phyloP scores from a whole-genome alignment of 768 basidiomycete species.

The Phylloporus arenicola region DNA sequence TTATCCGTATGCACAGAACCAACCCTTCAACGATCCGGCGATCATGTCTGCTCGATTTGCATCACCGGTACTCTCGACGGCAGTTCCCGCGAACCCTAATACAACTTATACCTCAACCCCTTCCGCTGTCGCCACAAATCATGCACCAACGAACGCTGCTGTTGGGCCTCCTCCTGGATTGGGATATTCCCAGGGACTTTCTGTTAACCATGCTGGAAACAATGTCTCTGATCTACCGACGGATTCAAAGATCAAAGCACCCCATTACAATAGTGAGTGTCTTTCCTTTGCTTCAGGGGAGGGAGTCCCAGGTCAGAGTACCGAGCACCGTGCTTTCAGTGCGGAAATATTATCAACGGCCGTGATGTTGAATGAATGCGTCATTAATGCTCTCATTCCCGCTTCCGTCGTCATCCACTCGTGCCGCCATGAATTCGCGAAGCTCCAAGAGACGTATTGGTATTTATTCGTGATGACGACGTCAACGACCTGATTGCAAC shows the following conservation, averaged over 20 bases:
- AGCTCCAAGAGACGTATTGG: conserved; percentile 21
- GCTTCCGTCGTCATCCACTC: conserved; percentile 14
- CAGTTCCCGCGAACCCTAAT: conserved; percentile 7
- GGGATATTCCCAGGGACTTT: conserved; percentile 34
- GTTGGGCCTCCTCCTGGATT: conserved; percentile 71
- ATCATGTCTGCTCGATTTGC: conserved; percentile 74
- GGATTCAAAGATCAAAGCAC: conserved; percentile 24
- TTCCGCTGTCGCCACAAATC: conserved; percentile 12
- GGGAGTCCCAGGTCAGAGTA: conserved; percentile 76
- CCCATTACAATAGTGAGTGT: conserved; percentile 58
- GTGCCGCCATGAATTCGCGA: conserved; percentile 25
- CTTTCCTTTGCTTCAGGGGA: conserved; percentile 57
- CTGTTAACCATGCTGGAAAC: conserved; percentile 19
- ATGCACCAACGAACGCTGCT: conserved; percentile 20
- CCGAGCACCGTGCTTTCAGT: conserved; percentile 89
- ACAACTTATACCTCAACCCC: conserved; percentile 8
- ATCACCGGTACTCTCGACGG: conserved; percentile 31
- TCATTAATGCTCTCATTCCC: conserved; percentile 16
- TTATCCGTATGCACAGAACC: conserved; percentile 33
- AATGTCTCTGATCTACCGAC: conserved; percentile 15
- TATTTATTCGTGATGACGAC: conserved; percentile 21
- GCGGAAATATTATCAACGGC: conserved; percentile 73
- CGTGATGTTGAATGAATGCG: conserved; percentile 46
- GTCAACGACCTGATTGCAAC: conserved; percentile 9
- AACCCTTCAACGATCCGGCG: conserved; percentile 67